These are phyloP conservation scores for Xylaria sp. DNA, from an alignment of 2,329 filamentous ascomycete species.

Conservation along the genomic window DNA sequence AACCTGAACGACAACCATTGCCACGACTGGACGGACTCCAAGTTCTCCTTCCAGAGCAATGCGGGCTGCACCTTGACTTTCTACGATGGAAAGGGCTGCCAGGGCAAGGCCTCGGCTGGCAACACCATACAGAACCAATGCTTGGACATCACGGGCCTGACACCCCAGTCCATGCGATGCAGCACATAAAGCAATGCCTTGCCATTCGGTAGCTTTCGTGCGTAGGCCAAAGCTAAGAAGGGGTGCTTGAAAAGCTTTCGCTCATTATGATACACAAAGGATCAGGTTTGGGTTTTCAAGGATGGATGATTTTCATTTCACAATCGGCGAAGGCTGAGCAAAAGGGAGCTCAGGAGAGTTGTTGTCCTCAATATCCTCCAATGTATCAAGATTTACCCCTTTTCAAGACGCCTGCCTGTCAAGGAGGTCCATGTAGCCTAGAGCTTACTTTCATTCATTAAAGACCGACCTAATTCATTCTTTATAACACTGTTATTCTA, in stretches of 20 bases:
- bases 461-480: background rate
- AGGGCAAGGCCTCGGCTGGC: background rate
- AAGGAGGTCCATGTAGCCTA: background rate
- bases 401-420: background rate
- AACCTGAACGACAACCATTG: background rate
- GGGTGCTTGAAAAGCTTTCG: background rate
- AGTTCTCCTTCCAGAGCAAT: background rate
- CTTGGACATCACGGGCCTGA: background rate
- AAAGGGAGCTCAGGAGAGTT: background rate
- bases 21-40: background rate
- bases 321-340: background rate
- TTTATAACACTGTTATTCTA: background rate
- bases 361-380: background rate
- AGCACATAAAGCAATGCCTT: background rate
- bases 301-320: background rate
- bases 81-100: background rate
- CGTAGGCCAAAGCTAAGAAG: background rate
- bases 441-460: background rate
- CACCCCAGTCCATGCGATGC: background rate
- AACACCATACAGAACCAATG: background rate
- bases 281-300: background rate
- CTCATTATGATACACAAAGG: background rate
- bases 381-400: background rate
- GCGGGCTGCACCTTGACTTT: background rate
- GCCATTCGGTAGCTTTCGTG: background rate